These are phyloP conservation scores for Hemisphaericaspora lyxosophila DNA, from an alignment of 1,139 yeast species.

Conservation along the genomic window DNA sequence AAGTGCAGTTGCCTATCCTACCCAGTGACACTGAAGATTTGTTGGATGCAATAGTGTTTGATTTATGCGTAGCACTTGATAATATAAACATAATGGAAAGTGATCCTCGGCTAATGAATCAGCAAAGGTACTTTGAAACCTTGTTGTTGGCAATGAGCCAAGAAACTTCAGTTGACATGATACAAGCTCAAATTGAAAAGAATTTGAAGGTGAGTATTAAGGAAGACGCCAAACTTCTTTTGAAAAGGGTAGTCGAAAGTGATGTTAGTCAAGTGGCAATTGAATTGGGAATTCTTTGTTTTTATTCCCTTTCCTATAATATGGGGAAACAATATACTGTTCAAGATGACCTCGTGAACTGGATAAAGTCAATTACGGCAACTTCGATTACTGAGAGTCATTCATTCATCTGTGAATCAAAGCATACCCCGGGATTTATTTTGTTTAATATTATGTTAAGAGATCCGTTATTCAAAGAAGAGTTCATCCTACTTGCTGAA, in stretches of 20 bases:
- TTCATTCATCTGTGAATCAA: slow-evolving; percentile 22
- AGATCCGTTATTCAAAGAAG: slow-evolving; percentile 34
- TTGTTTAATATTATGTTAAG: slow-evolving; percentile 35
- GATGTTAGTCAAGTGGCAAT: too few species aligned
- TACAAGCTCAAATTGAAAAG: neutral
- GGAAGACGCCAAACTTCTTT: neutral
- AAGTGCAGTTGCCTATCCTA: too few species aligned
- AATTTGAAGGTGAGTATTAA: neutral
- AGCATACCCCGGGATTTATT: slow-evolving; percentile 38
- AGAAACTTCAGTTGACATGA: neutral
- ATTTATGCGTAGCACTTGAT: slow-evolving; percentile 6
- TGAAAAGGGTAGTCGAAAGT: neutral
- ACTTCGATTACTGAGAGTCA: slow-evolving; percentile 31
- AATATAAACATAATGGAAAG: neutral
- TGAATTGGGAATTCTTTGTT: slow-evolving; percentile 11
- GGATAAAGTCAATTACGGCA: slow-evolving; percentile 32
- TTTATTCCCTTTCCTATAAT: slow-evolving; percentile 7
- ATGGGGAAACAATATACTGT: slow-evolving; percentile 7
- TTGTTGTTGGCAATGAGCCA: neutral
- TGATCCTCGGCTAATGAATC: neutral
- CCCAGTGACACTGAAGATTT: too few species aligned
- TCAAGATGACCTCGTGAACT: slow-evolving; percentile 19
- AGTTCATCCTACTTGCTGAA: slow-evolving; percentile 36
- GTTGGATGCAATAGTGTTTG: slow-evolving; percentile 13
- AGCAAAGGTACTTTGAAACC: neutral